These are phyloP conservation scores for Suillus plorans DNA, from an alignment of 768 basidiomycete species.

Conservation along the genomic window DNA sequence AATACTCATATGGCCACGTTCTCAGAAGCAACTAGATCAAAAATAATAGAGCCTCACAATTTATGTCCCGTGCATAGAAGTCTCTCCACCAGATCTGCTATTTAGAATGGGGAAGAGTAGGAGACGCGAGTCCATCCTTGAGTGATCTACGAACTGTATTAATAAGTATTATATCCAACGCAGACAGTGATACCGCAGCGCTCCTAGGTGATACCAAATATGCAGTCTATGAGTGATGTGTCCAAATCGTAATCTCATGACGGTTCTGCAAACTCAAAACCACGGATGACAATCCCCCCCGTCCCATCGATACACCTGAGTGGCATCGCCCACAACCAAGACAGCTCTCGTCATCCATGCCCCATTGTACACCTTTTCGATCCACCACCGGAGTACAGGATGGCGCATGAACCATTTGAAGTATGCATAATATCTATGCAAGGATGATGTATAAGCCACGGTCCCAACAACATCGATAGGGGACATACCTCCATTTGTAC, in stretches of 20 bases:
- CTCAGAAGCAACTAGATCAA: neutral
- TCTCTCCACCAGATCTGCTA: too few relatives aligned
- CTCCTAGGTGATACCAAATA: neutral
- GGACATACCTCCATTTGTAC: constrained; percentile 36
- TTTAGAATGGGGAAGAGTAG: too few relatives aligned
- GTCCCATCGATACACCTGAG: constrained; percentile 9
- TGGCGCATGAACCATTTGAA: constrained; percentile 39
- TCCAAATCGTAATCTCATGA: neutral
- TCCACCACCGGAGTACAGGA: constrained; percentile 41
- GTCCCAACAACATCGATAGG: neutral
- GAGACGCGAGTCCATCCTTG: too few relatives aligned
- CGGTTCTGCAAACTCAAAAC: neutral
- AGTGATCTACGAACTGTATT: too few relatives aligned
- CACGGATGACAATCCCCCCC: constrained; percentile 3
- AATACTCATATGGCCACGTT: neutral
- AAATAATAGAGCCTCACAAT: neutral
- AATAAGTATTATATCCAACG: neutral
- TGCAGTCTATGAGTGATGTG: neutral
- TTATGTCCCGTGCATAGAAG: too few relatives aligned
- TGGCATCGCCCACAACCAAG: constrained; percentile 36
- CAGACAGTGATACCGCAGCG: neutral
- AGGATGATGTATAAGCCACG: neutral
- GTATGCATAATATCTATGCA: constrained; percentile 28
- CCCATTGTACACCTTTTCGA: constrained; percentile 35
- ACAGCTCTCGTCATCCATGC: constrained; percentile 38